These are phyloP conservation scores for Ochromonadaceae sp. DNA, from an alignment of 352 stramenopile genomes.

Conservation along the genomic window DNA sequence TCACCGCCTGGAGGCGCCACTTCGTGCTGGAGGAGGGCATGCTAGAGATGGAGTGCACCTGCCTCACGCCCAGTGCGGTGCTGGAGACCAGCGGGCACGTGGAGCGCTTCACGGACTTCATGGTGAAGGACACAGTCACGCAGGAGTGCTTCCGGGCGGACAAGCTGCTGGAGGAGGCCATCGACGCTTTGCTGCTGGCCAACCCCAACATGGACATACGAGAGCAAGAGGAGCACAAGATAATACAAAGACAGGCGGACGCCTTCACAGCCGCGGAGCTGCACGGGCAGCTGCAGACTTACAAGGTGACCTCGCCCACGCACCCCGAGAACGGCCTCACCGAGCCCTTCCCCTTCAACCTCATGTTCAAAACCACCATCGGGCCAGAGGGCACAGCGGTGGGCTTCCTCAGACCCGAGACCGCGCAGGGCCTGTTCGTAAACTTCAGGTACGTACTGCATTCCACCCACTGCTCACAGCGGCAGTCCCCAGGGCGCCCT, in stretches of 20 bases:
- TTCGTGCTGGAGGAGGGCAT: slow-evolving; percentile 97
- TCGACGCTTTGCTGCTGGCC: slow-evolving; percentile 85
- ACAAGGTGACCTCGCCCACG: slow-evolving; percentile 77
- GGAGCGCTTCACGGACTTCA: slow-evolving; percentile 97
- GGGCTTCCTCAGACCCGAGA: slow-evolving; percentile 95
- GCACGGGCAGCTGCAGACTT: slow-evolving; percentile 72
- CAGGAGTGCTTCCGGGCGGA: slow-evolving; percentile 97
- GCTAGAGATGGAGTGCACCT: slow-evolving; percentile 97
- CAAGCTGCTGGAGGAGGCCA: slow-evolving; percentile 96
- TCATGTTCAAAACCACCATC: slow-evolving; percentile 98
- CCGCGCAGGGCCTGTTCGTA: slow-evolving; percentile 92
- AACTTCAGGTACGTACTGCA: slow-evolving; percentile 83
- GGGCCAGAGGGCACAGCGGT: slow-evolving; percentile 86
- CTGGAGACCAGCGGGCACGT: slow-evolving; percentile 97
- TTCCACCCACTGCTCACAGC: too few relatives aligned
- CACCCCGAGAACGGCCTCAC: slow-evolving; percentile 68
- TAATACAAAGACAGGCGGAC: slow-evolving; percentile 80
- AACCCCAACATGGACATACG: slow-evolving; percentile 43
- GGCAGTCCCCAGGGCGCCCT: too few relatives aligned
- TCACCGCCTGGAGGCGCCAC: slow-evolving; percentile 88
- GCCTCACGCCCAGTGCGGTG: slow-evolving; percentile 89
- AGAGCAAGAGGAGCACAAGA: slow-evolving; percentile 78
- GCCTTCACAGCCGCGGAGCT: slow-evolving; percentile 93
- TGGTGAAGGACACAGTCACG: slow-evolving; percentile 90
- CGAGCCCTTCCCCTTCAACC: slow-evolving; percentile 95